A percentile compares a stretch with the other conserved stretches of the same genome.
Evolutionary conservation across 2,329 filamentous ascomycete genomes (phyloP).

Genomic region (Cyphellophora attinorum): DNA sequence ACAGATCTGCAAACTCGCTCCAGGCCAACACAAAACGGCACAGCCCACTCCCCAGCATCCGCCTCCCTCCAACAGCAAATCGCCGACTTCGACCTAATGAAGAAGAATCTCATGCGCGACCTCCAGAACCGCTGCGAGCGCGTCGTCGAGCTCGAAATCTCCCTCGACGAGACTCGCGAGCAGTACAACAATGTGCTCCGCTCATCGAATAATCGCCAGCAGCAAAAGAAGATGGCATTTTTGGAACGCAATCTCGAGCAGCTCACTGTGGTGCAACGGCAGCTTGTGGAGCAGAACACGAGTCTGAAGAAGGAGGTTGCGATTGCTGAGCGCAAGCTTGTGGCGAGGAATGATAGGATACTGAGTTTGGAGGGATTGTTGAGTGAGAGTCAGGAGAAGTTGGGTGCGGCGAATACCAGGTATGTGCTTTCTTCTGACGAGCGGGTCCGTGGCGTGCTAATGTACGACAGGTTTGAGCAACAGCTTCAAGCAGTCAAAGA

Average conservation of each 20-base stretch:
- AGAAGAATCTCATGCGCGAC: slow-evolving; percentile 98
- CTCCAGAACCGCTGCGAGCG: slow-evolving; percentile 96
- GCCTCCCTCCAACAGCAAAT: slow-evolving; percentile 97
- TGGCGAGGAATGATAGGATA: slow-evolving; percentile 93
- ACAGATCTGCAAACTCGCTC: slow-evolving; percentile 68
- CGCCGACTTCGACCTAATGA: slow-evolving; percentile 98
- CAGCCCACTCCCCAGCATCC: slow-evolving; percentile 60
- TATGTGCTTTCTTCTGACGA: slow-evolving; percentile 40
- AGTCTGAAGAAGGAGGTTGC: slow-evolving; percentile 98
- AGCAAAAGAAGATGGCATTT: slow-evolving; percentile 99
- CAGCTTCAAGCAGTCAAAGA: slow-evolving; percentile 97
- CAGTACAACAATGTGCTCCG: slow-evolving; percentile 98
- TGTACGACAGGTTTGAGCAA: slow-evolving; percentile 69
- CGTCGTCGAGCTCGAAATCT: slow-evolving; percentile 96
- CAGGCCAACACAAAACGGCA: slow-evolving; percentile 5
- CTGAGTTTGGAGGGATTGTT: slow-evolving; percentile 84
- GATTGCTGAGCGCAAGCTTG: slow-evolving; percentile 93
- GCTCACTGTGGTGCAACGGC: slow-evolving; percentile 90
- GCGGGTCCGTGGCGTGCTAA: slow-evolving; percentile 9
- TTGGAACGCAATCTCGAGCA: slow-evolving; percentile 96
- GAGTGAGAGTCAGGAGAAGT: slow-evolving; percentile 96
- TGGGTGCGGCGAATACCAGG: slow-evolving; percentile 95
- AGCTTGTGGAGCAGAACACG: slow-evolving; percentile 96
- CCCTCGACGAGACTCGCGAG: slow-evolving; percentile 90
- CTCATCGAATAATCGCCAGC: slow-evolving; percentile 92